Evolutionary conservation across 2,329 filamentous ascomycete genomes (phyloP).

Genomic region (Westerdykella aurantiaca): DNA sequence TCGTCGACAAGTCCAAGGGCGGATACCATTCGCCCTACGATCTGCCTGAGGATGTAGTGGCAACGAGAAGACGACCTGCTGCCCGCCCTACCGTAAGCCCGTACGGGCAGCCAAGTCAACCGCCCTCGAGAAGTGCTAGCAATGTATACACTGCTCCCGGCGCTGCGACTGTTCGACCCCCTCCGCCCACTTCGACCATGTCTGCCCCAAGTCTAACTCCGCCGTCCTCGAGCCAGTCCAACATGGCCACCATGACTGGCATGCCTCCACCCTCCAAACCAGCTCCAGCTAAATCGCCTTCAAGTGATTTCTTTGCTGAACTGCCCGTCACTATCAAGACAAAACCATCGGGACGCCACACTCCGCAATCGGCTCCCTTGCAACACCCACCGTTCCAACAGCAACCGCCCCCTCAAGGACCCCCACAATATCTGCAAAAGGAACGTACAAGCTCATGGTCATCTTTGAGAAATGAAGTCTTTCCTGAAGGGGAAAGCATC

Average conservation of each 20-base stretch:
- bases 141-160: slow-evolving; percentile 47
- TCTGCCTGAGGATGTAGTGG: slow-evolving; percentile 80
- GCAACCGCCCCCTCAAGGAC: slow-evolving; percentile 20
- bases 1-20: slow-evolving; percentile 81
- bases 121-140: slow-evolving; percentile 55
- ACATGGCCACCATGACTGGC: slow-evolving; percentile 26
- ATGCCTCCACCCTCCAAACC: slow-evolving; percentile 24
- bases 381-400: slow-evolving; percentile 6
- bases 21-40: slow-evolving; percentile 95
- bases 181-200: slow-evolving; percentile 24
- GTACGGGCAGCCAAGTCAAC: slow-evolving; percentile 39
- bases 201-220: slow-evolving; percentile 36
- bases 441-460: slow-evolving; percentile 34
- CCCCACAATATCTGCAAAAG: slow-evolving; percentile 23
- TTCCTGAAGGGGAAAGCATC: slow-evolving; percentile 23
- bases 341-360: slow-evolving; percentile 35
- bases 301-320: slow-evolving; percentile 46
- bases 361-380: slow-evolving; percentile 26
- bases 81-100: slow-evolving; percentile 19
- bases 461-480: slow-evolving; percentile 31
- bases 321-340: slow-evolving; percentile 42
- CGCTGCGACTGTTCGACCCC: slow-evolving; percentile 14
- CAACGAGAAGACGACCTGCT: slow-evolving; percentile 55
- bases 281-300: slow-evolving; percentile 22
- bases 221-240: slow-evolving; percentile 37